These are phyloP conservation scores for Hypholoma sublateritium DNA, from an alignment of 768 basidiomycete species.

Conservation along the genomic window DNA sequence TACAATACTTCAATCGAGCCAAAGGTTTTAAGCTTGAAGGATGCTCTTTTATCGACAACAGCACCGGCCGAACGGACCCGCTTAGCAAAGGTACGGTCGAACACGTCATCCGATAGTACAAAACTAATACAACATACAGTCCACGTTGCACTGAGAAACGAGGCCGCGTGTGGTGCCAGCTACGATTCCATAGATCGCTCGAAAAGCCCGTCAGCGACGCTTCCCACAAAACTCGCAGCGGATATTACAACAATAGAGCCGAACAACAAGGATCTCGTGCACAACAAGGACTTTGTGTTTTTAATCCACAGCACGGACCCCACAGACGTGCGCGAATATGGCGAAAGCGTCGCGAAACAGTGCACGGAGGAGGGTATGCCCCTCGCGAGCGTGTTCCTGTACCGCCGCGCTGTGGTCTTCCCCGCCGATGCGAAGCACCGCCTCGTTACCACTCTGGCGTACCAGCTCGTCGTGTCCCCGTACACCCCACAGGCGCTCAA, in stretches of 20 bases:
- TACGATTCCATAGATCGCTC: slow-evolving; percentile 10
- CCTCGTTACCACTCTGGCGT: slow-evolving; percentile 9
- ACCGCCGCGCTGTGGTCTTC: not conserved
- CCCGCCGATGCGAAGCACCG: slow-evolving; percentile 6
- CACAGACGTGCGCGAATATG: not conserved
- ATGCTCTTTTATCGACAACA: not conserved
- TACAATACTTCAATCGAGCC: not conserved
- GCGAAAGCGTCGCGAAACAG: slow-evolving; percentile 5
- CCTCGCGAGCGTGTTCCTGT: slow-evolving; percentile 7
- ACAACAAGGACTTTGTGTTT: too few species aligned
- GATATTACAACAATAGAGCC: not conserved
- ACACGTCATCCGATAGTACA: not conserved
- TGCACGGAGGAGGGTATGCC: slow-evolving; percentile 1
- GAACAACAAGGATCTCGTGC: not conserved
- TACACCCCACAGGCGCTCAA: slow-evolving; percentile 6
- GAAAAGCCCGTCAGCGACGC: not conserved
- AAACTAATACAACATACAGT: not conserved
- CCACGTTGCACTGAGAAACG: slow-evolving; percentile 1
- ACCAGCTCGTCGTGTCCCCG: slow-evolving; percentile 10
- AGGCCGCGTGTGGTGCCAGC: slow-evolving; percentile 4
- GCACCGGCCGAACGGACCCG: not conserved
- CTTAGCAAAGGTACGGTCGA: not conserved
- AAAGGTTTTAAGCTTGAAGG: not conserved
- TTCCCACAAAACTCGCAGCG: not conserved
- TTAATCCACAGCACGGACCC: slow-evolving; percentile 6